Evolutionary conservation across 2,329 filamentous ascomycete species (phyloP), one percentile per base, ranked within the genome.

Genomic region (Aspergillus carbonarius): DNA sequence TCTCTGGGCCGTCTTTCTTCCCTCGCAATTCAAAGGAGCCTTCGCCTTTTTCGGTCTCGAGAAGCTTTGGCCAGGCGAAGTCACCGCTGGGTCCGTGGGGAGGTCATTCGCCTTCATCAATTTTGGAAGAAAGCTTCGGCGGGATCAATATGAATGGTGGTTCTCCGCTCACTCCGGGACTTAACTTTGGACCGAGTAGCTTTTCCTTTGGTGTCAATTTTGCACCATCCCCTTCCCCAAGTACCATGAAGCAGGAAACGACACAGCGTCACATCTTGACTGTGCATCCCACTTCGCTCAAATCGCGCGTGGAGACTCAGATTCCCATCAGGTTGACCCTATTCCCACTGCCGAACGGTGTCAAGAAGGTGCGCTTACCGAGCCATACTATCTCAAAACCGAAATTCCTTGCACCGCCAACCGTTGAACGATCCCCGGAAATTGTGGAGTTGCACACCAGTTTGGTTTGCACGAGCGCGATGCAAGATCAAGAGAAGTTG

Each of bases 301-400:
- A 97, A 76, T 96, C 93, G 15, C 88, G 95, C 20, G 95, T 98
- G 17, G 95, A 99, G 78, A 98, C 95, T 0, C 95, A 98, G 72
- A 97, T 98, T 66, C 91, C 90, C 8, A 91, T 97, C 66, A 88
- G 88, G 68, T 83, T 98, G 75, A 89, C 88, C 0, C 76, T 98
- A 39, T 88, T 87, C 58, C 87, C 90, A 18, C 79, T 96, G 48
- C 92, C 93, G 1, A 78, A 82, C 0, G 89, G 89, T 10, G 85
- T 93, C 58, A 90, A 88, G 63, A 91, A 89, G 71, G 79, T 98
- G 52, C 92, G 96, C 69, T 83, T 99, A 15, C 95, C 93, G 4
- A 87, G 89, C 3, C 88, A 97, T 71, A 96, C 92, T 0, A 95
- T 99, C 55, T 95, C 93, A 18, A 98, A 98, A 73, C 91, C 93